phyloP scores from a whole-genome alignment of 345 rosid species.

The Gynandropsis gynandra region DNA sequence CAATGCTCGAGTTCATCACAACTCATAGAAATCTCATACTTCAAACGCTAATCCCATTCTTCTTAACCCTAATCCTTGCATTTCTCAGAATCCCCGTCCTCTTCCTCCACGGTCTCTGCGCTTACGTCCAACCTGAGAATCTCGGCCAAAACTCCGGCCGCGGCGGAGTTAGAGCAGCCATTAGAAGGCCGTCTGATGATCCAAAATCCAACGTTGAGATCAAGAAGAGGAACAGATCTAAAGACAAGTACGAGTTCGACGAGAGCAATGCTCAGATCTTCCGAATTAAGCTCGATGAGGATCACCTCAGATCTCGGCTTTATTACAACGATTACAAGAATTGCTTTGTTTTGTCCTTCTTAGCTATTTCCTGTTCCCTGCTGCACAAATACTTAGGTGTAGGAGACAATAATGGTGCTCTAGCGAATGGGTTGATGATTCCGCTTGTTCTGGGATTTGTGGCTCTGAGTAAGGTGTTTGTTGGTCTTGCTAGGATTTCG shows the following conservation, averaged over 20 bases:
- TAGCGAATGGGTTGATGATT: slow-evolving; percentile 49
- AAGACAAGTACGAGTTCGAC: slow-evolving; percentile 75
- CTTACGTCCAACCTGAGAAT: slow-evolving; percentile 88
- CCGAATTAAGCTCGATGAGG: slow-evolving; percentile 72
- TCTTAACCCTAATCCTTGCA: slow-evolving; percentile 41
- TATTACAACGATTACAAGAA: slow-evolving; percentile 50
- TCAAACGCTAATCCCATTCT: slow-evolving; percentile 36
- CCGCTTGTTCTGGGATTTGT: slow-evolving; percentile 47
- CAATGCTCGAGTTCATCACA: slow-evolving; percentile 34
- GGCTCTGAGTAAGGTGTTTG: slow-evolving; percentile 39
- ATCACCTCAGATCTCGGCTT: slow-evolving; percentile 63
- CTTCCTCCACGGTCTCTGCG: slow-evolving; percentile 64
- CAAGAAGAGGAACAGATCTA: slow-evolving; percentile 50
- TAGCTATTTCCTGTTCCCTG: slow-evolving; percentile 43
- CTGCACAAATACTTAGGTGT: slow-evolving; percentile 38
- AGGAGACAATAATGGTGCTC: slow-evolving; percentile 31
- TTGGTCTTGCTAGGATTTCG: slow-evolving; percentile 45
- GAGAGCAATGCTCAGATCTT: slow-evolving; percentile 93
- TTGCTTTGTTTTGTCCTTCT: slow-evolving; percentile 34
- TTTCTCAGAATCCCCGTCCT: slow-evolving; percentile 53
- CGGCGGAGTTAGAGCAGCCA: slow-evolving; percentile 53
- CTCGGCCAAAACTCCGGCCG: slow-evolving; percentile 34
- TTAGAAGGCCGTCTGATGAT: slow-evolving; percentile 56
- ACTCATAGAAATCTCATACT: slow-evolving; percentile 47
- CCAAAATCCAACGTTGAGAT: slow-evolving; percentile 37